Percentiles rank a stretch among this genome's conserved stretches.
Conservation (phyloP, 495 filamentous ascomycete genomes). For the Daldinia grandis region DNA sequence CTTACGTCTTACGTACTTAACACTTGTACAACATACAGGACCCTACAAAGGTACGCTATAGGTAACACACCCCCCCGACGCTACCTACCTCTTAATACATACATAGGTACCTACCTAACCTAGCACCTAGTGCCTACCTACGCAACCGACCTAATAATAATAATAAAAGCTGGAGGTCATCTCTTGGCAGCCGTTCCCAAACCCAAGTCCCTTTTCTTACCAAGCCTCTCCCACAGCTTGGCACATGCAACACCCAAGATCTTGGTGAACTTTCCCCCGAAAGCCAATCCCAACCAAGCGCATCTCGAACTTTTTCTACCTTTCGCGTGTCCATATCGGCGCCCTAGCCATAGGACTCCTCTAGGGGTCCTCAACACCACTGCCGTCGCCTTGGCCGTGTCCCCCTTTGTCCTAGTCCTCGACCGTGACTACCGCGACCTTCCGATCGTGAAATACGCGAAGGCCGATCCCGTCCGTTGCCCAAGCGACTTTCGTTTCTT, state of each 20-base stretch:
- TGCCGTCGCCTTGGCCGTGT: neutral
- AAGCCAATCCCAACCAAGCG: constrained; percentile 34
- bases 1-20: neutral
- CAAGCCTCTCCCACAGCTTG: constrained; percentile 48
- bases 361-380: constrained; percentile 24
- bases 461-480: neutral
- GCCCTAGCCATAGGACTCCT: constrained; percentile 32
- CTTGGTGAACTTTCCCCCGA: constrained; percentile 38
- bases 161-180: constrained; percentile 37
- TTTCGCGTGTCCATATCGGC: constrained; percentile 27
- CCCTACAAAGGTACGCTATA: too few relatives aligned
- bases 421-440: constrained; percentile 7
- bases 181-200: constrained; percentile 47
- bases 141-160: neutral
- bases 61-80: neutral
- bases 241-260: constrained; percentile 49
- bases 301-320: constrained; percentile 1
- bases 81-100: neutral
- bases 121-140: too few relatives aligned
- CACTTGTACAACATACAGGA: neutral
- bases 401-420: neutral
- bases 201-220: constrained; percentile 42
- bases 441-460: constrained; percentile 14
- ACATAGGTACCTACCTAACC: neutral
- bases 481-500: constrained; percentile 18